Percentiles rank a stretch among this genome's conserved stretches.
Conservation (phyloP, 441 rosid species). For the Mallotus repandus region DNA sequence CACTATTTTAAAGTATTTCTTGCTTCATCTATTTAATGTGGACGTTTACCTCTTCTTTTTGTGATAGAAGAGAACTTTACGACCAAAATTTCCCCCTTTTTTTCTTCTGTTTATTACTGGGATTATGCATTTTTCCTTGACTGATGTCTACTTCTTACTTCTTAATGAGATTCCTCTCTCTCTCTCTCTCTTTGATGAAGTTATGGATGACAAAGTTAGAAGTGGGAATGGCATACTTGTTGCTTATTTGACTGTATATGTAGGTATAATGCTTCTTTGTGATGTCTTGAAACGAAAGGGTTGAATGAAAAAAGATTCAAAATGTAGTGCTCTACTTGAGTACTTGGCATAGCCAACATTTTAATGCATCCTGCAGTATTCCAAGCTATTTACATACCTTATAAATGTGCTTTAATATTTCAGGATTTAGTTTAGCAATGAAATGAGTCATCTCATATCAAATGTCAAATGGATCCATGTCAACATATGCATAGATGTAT, state of each 20-base stretch:
- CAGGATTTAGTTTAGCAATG: background rate
- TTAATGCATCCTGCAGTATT: background rate
- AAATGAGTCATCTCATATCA: background rate
- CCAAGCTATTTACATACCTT: background rate
- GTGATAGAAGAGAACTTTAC: background rate
- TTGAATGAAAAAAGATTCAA: background rate
- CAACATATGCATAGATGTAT: background rate
- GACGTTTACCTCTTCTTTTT: background rate
- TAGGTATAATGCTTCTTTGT: background rate
- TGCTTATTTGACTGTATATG: background rate
- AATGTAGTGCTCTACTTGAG: background rate
- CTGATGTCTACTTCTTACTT: background rate
- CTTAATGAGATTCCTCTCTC: background rate
- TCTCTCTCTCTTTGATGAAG: background rate
- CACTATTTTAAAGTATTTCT: slow-evolving; percentile 11
- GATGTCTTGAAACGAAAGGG: background rate
- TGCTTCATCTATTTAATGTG: slow-evolving; percentile 10
- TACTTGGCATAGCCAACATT: background rate
- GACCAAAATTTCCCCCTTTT: background rate
- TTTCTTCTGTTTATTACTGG: background rate
- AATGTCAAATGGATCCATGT: background rate
- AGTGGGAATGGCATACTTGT: background rate
- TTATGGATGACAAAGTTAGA: background rate
- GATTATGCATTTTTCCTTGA: background rate
- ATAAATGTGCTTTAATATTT: background rate